Evolutionary conservation across 164 flowering plant genomes (phyloP).

Genomic region (Macadamia tetraphylla): DNA sequence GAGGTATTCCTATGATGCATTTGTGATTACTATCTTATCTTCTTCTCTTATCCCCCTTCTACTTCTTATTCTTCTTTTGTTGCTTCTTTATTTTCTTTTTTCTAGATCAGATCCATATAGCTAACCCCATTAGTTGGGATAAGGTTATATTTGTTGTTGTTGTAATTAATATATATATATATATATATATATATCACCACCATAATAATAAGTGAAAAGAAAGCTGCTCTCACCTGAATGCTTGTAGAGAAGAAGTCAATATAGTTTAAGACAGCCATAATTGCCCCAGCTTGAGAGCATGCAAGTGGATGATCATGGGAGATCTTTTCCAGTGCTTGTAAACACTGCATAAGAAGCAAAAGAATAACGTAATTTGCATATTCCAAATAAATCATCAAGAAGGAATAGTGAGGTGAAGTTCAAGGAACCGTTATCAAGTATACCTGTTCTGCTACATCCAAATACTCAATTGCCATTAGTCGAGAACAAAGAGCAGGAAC

Average conservation of each 20-base stretch:
- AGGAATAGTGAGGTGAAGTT: background rate
- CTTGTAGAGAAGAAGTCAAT: constrained; percentile 85
- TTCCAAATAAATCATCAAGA: background rate
- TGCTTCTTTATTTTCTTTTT: no score
- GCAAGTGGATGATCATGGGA: constrained; percentile 68
- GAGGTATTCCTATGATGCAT: no score
- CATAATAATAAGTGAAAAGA: background rate
- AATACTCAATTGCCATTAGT: constrained; percentile 61
- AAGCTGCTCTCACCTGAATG: constrained; percentile 50
- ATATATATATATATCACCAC: background rate
- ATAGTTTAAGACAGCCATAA: constrained; percentile 68
- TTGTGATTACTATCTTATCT: no score
- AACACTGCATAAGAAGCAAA: constrained; percentile 47
- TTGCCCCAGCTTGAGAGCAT: constrained; percentile 82
- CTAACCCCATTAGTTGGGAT: no score
- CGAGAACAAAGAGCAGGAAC: constrained; percentile 69
- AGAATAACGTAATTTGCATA: background rate
- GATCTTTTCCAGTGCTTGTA: constrained; percentile 89
- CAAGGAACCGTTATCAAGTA: background rate
- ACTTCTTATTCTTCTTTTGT: no score
- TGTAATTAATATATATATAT: background rate
- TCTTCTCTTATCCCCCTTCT: no score
- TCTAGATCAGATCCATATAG: no score
- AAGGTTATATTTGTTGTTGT: no score
- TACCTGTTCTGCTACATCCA: constrained; percentile 97